Evolutionary conservation across 2,329 filamentous ascomycete genomes (phyloP).

Genomic region (Macroventuria anomochaeta): DNA sequence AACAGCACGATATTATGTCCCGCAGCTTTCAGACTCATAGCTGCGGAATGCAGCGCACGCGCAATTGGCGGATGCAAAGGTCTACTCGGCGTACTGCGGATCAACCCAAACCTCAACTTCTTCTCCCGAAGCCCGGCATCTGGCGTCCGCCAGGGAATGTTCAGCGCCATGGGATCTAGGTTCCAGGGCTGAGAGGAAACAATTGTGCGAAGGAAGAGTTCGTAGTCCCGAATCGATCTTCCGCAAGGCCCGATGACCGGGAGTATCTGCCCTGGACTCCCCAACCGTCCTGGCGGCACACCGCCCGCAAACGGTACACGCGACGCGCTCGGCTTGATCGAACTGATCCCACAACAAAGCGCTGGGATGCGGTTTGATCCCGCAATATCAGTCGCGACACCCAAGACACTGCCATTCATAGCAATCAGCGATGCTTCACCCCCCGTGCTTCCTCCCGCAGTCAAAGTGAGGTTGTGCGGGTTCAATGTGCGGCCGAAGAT

Average conservation of each 20-base stretch:
- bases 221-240: constrained; percentile 50
- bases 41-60: constrained; percentile 53
- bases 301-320: constrained; percentile 52
- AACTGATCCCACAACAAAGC: constrained; percentile 60
- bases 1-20: constrained; percentile 54
- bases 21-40: constrained; percentile 47
- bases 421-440: constrained; percentile 68
- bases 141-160: constrained; percentile 55
- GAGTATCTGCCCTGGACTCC: constrained; percentile 39
- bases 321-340: constrained; percentile 60
- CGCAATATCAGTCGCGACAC: constrained; percentile 68
- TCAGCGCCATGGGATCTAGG: constrained; percentile 52
- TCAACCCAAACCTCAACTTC: constrained; percentile 56
- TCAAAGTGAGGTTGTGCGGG: constrained; percentile 65
- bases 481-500: constrained; percentile 69
- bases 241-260: constrained; percentile 55
- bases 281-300: constrained; percentile 37
- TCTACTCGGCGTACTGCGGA: constrained; percentile 56
- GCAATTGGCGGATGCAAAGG: constrained; percentile 61
- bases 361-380: constrained; percentile 56
- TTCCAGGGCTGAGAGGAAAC: constrained; percentile 48
- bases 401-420: constrained; percentile 64
- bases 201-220: constrained; percentile 53
- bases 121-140: neutral
- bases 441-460: constrained; percentile 69